Base-by-base conservation (phyloP, 768 basidiomycete genomes). In the Auriscalpium microsporum region DNA sequence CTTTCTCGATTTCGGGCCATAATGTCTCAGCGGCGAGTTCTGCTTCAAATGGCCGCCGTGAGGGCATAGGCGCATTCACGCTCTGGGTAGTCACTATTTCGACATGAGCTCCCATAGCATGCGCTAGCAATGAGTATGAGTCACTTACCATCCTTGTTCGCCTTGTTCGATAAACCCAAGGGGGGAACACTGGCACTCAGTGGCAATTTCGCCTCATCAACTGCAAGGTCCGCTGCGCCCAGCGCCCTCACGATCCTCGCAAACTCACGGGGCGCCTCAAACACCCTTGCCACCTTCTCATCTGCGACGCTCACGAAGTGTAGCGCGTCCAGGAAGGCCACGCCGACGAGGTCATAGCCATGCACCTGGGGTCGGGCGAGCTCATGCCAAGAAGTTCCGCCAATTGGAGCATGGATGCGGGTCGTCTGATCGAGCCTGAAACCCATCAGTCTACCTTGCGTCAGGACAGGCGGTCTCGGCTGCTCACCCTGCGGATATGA, bases 1-100 rank as follows among this genome's bases (percentile, higher is more conserved):
- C 76, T 68, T 99, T 99, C 64, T 98, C 96, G 1, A 83, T 74
- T 72, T 99, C 96, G 0, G 95, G 96, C 96, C 96, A 99, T 1
- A 98, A 75, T 0, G 95, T 98, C 14, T 81, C 79, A 0, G 83
- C 79, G 0, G 91, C 85, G 0, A 98, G 77, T 68, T 97, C 94
- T 10, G 90, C 91, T 66, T 98, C 96, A 55, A 92, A 90, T 0
- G 96, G 86, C n/a, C 78, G 72, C 37, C 54, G 59, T 35, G 50
- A 46, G n/a, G 33, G 33, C 33, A 45, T 37, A 11, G 49, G 50
- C 77, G 67, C 46, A 57, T 57, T 59, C 62, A 51, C 52, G 50
- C 54, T 49, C 65, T 55, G 33, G 58, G 19, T 61, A 58, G 45
- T 48, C 64, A 65, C 54, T 42, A 46, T 21, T 56, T 45, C 8